Evolutionary conservation across 2,329 filamentous ascomycete genomes (phyloP).

Genomic region (Incumbomyces lentus): DNA sequence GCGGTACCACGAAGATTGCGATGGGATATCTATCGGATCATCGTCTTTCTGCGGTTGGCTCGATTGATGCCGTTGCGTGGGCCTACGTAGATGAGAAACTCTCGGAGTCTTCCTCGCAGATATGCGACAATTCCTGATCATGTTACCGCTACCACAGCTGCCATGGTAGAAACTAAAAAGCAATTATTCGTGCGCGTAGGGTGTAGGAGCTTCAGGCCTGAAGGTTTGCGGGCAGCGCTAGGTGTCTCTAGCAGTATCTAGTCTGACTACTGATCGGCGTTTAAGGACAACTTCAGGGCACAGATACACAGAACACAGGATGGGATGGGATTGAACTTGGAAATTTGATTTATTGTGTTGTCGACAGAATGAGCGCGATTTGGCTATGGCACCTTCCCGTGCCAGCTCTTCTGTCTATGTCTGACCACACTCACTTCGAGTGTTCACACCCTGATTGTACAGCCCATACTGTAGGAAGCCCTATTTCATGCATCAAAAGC

Average conservation of each 20-base stretch:
- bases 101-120: neutral
- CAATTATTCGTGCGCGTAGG: no score
- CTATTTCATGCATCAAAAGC: neutral
- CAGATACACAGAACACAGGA: neutral
- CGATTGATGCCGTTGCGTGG: neutral
- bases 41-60: conserved; percentile 4
- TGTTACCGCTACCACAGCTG: neutral
- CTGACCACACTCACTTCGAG: neutral
- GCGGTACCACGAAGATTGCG: conserved; percentile 18
- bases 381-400: neutral
- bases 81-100: neutral
- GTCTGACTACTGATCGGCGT: neutral
- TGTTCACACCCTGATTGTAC: conserved; percentile 1
- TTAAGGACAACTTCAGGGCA: neutral
- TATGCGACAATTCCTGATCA: neutral
- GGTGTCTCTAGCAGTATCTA: no score
- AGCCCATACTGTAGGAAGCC: conserved; percentile 2
- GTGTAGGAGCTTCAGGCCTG: no score
- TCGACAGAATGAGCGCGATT: neutral
- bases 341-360: conserved; percentile 5
- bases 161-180: no score
- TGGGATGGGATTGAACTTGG: neutral
- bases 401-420: neutral
- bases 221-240: no score
- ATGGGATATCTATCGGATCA: conserved; percentile 18